phyloP scores from a whole-genome alignment of 2,329 filamentous ascomycete species.

The Exophiala phaeomuriformis region DNA sequence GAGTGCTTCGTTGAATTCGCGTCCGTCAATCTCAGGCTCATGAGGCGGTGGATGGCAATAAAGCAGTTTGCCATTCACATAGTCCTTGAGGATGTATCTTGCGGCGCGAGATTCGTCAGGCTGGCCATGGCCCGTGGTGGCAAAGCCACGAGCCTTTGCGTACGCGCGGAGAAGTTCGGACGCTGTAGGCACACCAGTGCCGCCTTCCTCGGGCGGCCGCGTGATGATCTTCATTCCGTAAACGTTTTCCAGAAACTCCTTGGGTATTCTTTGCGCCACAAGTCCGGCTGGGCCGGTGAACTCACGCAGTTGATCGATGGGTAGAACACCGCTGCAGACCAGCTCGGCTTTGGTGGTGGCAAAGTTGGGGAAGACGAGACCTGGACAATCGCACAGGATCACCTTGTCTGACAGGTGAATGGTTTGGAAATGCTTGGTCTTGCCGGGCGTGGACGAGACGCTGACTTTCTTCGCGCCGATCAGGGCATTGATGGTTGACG shows the following conservation, averaged over 20 bases:
- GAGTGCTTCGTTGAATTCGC: conserved; percentile 78
- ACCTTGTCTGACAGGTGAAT: conserved; percentile 87
- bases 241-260: conserved; percentile 79
- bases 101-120: conserved; percentile 91
- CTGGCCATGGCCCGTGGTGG: conserved; percentile 73
- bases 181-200: conserved; percentile 76
- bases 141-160: conserved; percentile 81
- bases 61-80: conserved; percentile 90
- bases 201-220: conserved; percentile 80
- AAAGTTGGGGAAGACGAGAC: conserved; percentile 97
- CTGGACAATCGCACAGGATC: conserved; percentile 92
- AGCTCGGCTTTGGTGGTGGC: conserved; percentile 93
- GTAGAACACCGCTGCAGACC: conserved; percentile 87
- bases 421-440: conserved; percentile 99
- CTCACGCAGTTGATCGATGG: conserved; percentile 93
- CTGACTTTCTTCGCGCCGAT: conserved; percentile 98
- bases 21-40: conserved; percentile 56
- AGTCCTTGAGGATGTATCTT: conserved; percentile 87
- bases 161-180: conserved; percentile 81
- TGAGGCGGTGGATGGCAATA: conserved; percentile 81
- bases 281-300: conserved; percentile 80
- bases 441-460: conserved; percentile 92
- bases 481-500: conserved; percentile 97
- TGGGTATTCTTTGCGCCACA: conserved; percentile 76
- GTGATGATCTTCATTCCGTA: conserved; percentile 87